phyloP scores from a whole-genome alignment of 1,284 basidiomycete genomes.

The Amylostereum areolatum region DNA sequence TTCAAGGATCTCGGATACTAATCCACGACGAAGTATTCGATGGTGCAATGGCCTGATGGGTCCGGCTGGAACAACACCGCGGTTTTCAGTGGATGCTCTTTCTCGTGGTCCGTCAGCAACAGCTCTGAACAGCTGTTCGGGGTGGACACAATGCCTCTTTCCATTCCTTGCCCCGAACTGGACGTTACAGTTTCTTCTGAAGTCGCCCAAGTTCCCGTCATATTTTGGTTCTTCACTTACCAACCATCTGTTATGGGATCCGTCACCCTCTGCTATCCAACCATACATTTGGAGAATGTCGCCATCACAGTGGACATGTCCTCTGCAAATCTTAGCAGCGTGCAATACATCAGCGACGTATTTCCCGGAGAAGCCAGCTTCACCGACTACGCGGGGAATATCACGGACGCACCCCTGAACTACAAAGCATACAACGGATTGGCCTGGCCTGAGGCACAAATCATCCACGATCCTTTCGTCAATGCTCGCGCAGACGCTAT shows the following conservation, averaged over 20 bases:
- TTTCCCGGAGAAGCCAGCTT: constrained; percentile 26
- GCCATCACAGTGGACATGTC: constrained; percentile 17
- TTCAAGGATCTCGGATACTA: not conserved
- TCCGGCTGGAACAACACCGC: constrained; percentile 37
- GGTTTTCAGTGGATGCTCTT: constrained; percentile 31
- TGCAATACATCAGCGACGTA: constrained; percentile 29
- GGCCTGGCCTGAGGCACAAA: constrained; percentile 32
- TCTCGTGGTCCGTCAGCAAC: constrained; percentile 33
- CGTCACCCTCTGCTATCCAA: constrained; percentile 40
- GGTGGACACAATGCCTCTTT: constrained; percentile 2
- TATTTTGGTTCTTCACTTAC: constrained; percentile 52
- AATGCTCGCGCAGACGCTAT: constrained; percentile 32
- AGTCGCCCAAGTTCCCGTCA: constrained; percentile 34
- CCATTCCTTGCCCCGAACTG: constrained; percentile 4
- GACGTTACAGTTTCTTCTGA: constrained; percentile 1
- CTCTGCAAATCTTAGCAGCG: constrained; percentile 25
- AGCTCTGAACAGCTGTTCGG: constrained; percentile 37
- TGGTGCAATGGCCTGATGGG: constrained; percentile 23
- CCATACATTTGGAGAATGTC: constrained; percentile 35
- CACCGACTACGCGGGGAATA: constrained; percentile 32
- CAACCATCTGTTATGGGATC: constrained; percentile 29
- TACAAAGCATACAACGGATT: constrained; percentile 46
- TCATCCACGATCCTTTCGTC: constrained; percentile 27
- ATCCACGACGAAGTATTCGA: constrained; percentile 16
- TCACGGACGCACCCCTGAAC: constrained; percentile 36